Conservation (phyloP, 306 rosid genomes). For the Hippophae tibetana region DNA sequence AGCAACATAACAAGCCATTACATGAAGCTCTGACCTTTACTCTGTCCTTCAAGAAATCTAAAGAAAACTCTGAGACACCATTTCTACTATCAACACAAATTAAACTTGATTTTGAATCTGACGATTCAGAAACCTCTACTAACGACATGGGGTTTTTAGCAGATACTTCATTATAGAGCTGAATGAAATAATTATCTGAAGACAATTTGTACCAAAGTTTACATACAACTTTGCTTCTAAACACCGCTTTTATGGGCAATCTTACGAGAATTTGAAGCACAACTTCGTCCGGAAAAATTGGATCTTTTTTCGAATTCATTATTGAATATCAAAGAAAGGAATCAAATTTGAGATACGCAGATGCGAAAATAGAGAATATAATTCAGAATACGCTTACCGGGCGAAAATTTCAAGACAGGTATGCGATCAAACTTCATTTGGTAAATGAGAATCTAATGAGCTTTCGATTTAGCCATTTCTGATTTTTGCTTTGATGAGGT, state of each 20-base stretch:
- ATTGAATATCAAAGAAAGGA: conserved; percentile 7
- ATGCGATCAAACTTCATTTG: conserved; percentile 26
- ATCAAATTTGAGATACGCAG: conserved; percentile 11
- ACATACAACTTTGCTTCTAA: conserved; percentile 54
- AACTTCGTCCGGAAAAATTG: conserved; percentile 66
- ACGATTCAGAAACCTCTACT: conserved; percentile 57
- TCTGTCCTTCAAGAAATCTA: conserved; percentile 61
- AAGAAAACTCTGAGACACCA: conserved; percentile 62
- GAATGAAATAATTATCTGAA: conserved; percentile 51
- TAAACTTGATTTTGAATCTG: conserved; percentile 47
- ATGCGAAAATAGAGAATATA: conserved; percentile 12
- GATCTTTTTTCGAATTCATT: conserved; percentile 42
- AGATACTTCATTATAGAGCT: conserved; percentile 50
- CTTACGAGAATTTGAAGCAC: conserved; percentile 70
- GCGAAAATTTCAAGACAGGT: conserved; percentile 15
- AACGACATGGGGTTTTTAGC: conserved; percentile 58
- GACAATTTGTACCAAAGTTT: conserved; percentile 54
- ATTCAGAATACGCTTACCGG: conserved; percentile 39
- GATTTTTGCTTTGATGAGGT: not conserved
- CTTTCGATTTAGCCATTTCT: conserved; percentile 3
- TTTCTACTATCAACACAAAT: conserved; percentile 63
- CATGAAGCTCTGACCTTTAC: conserved; percentile 74
- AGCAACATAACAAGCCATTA: conserved; percentile 79
- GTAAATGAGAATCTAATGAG: conserved; percentile 15
- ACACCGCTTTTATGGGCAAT: conserved; percentile 61